Percentiles rank a stretch among this genome's conserved stretches.
Evolutionary conservation across 768 basidiomycete species (phyloP).

Genomic region (Clitopilus hobsonii): DNA sequence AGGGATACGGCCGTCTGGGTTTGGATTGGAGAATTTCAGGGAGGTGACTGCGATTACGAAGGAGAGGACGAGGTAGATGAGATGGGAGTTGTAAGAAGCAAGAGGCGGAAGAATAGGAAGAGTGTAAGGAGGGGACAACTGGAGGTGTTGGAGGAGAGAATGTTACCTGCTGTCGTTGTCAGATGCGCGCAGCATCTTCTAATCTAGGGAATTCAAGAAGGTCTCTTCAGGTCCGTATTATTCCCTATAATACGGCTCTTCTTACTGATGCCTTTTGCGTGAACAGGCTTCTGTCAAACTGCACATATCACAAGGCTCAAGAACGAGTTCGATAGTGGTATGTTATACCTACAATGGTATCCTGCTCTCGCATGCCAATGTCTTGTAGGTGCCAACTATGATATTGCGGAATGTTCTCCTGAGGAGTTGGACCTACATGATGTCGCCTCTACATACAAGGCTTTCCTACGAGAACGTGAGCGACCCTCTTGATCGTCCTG

Average conservation of each 20-base stretch:
- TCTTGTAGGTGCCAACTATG: conserved; percentile 73
- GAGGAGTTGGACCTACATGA: conserved; percentile 93
- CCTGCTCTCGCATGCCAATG: conserved; percentile 11
- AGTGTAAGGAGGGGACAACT: conserved; percentile 19
- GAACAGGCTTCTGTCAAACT: conserved; percentile 79
- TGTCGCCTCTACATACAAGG: conserved; percentile 89
- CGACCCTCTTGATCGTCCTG: conserved; percentile 12
- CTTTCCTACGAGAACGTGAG: conserved; percentile 89
- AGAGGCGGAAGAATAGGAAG: conserved; percentile 13
- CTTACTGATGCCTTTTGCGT: conserved; percentile 32
- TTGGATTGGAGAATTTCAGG: conserved; percentile 14
- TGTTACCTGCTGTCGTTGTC: conserved; percentile 72
- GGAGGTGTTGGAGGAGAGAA: conserved; percentile 41
- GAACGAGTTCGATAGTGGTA: conserved; percentile 78
- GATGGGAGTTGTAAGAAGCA: conserved; percentile 21
- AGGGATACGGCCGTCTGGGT: conserved; percentile 47
- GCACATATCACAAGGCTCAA: conserved; percentile 74
- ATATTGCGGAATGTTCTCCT: conserved; percentile 72
- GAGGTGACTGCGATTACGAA: conserved; percentile 16
- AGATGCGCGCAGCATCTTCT: conserved; percentile 81
- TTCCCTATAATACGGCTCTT: not conserved
- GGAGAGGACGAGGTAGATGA: conserved; percentile 15
- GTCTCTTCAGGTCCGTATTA: conserved; percentile 83
- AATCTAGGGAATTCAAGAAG: conserved; percentile 81
- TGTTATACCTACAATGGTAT: not conserved